Conservation (phyloP, 352 stramenopile species). For the Pythium biforme region DNA sequence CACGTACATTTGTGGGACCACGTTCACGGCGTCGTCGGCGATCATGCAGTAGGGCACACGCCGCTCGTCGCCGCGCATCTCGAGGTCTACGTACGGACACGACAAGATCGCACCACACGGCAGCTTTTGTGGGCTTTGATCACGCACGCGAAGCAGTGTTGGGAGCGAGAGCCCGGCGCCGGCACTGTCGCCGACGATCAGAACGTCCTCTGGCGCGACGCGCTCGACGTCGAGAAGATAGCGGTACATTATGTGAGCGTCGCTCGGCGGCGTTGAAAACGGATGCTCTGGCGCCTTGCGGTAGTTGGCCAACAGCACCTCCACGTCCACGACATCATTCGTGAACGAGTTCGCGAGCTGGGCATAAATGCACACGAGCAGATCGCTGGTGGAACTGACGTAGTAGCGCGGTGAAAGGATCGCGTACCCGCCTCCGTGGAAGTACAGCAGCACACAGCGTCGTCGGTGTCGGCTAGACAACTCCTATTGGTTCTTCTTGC, state of each 20-base stretch:
- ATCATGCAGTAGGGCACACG: constrained; percentile 24
- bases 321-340: neutral
- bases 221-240: constrained; percentile 10
- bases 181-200: constrained; percentile 26
- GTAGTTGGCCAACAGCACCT: constrained; percentile 25
- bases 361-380: constrained; percentile 24
- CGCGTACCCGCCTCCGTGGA: constrained; percentile 25
- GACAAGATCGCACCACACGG: constrained; percentile 6
- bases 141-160: constrained; percentile 23
- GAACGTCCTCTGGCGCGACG: constrained; percentile 9
- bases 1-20: constrained; percentile 2
- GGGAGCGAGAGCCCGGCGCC: constrained; percentile 14
- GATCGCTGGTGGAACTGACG: constrained; percentile 29
- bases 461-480: neutral
- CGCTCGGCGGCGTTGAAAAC: constrained; percentile 12
- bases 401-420: constrained; percentile 28
- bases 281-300: constrained; percentile 23
- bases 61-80: constrained; percentile 21
- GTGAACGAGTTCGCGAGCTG: neutral
- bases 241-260: constrained; percentile 26
- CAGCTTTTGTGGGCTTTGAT: neutral
- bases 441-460: constrained; percentile 18
- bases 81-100: constrained; percentile 46
- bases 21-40: constrained; percentile 7
- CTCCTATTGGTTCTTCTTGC: too few relatives aligned